These are phyloP conservation scores for Yarrowia sp. DNA, from an alignment of 805 yeast genomes.

Conservation along the genomic window DNA sequence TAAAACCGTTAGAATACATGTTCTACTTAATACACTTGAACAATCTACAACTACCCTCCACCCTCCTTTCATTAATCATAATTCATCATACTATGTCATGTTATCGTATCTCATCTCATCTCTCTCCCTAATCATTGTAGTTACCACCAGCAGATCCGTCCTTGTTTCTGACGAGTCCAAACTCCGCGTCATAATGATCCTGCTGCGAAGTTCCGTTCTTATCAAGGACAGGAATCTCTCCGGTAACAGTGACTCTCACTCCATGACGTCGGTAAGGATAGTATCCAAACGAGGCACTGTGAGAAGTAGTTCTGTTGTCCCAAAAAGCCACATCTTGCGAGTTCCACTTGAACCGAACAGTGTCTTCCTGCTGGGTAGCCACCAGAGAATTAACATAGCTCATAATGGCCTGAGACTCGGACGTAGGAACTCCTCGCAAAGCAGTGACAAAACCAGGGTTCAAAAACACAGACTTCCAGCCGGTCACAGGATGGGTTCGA, in stretches of 20 bases:
- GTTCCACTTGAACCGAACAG: constrained; percentile 52
- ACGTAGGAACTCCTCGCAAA: constrained; percentile 63
- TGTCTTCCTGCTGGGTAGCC: constrained; percentile 47
- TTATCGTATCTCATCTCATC: background rate
- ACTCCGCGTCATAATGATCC: constrained; percentile 31
- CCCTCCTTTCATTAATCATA: background rate
- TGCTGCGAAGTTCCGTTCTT: constrained; percentile 33
- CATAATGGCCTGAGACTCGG: constrained; percentile 59
- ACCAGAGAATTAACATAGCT: constrained; percentile 50
- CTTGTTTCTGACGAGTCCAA: constrained; percentile 32
- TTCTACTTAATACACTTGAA: no score
- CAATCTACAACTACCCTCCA: no score
- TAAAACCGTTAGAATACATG: no score
- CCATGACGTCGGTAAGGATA: constrained; percentile 66
- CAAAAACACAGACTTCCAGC: constrained; percentile 46
- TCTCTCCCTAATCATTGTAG: constrained; percentile 35
- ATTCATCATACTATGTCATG: background rate
- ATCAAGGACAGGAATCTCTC: constrained; percentile 56
- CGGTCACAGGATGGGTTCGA: constrained; percentile 51
- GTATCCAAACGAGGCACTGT: constrained; percentile 51
- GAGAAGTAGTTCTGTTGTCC: constrained; percentile 52
- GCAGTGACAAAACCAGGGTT: constrained; percentile 49
- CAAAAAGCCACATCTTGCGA: constrained; percentile 50
- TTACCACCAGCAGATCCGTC: constrained; percentile 36
- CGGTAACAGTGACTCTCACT: constrained; percentile 71